These are phyloP conservation scores for Conringia planisiliqua DNA, from an alignment of 345 rosid species.

Conservation along the genomic window DNA sequence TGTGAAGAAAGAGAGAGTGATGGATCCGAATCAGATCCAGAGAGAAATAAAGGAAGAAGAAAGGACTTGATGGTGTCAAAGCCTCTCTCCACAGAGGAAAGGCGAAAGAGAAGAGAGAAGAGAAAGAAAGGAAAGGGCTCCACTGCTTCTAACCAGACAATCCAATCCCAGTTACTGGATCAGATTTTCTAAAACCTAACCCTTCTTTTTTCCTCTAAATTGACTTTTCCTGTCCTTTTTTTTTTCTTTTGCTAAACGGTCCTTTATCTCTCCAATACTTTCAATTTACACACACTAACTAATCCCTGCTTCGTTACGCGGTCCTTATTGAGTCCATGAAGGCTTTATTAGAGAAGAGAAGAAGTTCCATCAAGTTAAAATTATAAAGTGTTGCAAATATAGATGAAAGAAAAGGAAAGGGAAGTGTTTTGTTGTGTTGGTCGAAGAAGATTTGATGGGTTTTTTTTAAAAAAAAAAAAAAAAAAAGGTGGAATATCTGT, in stretches of 20 bases:
- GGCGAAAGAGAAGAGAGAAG: not conserved
- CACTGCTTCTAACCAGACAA: constrained; percentile 38
- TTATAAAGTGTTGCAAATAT: not conserved
- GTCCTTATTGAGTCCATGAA: not conserved
- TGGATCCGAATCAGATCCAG: constrained; percentile 26
- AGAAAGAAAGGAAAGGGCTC: constrained; percentile 22
- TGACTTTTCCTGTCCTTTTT: constrained; percentile 19
- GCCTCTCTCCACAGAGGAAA: constrained; percentile 11
- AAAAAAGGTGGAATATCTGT: constrained; percentile 17
- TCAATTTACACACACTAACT: not conserved
- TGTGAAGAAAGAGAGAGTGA: not conserved
- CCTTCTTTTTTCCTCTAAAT: constrained; percentile 13
- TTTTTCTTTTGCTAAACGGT: not conserved
- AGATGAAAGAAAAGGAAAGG: not conserved
- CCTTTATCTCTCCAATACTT: constrained; percentile 3
- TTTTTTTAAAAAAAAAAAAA: not conserved
- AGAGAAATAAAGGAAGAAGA: not conserved
- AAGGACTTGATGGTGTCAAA: constrained; percentile 4
- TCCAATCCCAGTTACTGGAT: constrained; percentile 30
- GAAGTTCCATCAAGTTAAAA: constrained; percentile 1
- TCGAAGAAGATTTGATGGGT: constrained; percentile 11
- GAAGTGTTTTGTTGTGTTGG: constrained; percentile 21
- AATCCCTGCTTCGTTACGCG: not conserved
- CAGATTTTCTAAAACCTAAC: constrained; percentile 33
- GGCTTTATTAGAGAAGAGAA: not conserved